phyloP scores from a whole-genome alignment of 2,329 filamentous ascomycete species.

The Xylaria sp. region DNA sequence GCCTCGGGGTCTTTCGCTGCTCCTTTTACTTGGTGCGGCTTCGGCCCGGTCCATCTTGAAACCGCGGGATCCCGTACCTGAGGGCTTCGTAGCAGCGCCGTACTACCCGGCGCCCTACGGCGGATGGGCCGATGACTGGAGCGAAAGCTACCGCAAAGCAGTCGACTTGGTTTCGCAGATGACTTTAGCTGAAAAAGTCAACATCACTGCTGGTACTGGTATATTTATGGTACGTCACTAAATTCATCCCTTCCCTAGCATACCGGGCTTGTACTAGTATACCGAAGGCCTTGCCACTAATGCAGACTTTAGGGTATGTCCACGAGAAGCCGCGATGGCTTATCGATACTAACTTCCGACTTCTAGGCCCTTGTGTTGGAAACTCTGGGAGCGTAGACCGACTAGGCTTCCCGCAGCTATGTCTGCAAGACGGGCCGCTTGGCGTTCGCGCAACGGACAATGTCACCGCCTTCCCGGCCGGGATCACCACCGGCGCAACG shows the following conservation, averaged over 20 bases:
- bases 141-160: conserved; percentile 70
- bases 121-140: conserved; percentile 72
- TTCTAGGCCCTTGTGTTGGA: conserved; percentile 66
- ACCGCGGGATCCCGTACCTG: conserved; percentile 35
- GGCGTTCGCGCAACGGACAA: conserved; percentile 75
- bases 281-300: conserved; percentile 1
- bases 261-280: background rate
- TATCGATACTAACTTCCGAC: conserved; percentile 9
- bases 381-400: conserved; percentile 73
- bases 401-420: conserved; percentile 72
- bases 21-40: conserved; percentile 21
- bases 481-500: conserved; percentile 76
- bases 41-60: conserved; percentile 23
- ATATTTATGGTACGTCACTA: conserved; percentile 64
- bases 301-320: conserved; percentile 22
- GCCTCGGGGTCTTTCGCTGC: conserved; percentile 31
- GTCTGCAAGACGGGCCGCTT: conserved; percentile 71
- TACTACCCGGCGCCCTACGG: conserved; percentile 75
- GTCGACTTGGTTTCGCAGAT: conserved; percentile 69
- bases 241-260: conserved; percentile 17
- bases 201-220: conserved; percentile 72
- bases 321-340: background rate
- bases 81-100: conserved; percentile 51
- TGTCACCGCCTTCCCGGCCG: conserved; percentile 75
- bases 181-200: conserved; percentile 81